Evolutionary conservation across 202 grass and related monocot species (phyloP).

Genomic region (Dendrocalamus latiflorus): DNA sequence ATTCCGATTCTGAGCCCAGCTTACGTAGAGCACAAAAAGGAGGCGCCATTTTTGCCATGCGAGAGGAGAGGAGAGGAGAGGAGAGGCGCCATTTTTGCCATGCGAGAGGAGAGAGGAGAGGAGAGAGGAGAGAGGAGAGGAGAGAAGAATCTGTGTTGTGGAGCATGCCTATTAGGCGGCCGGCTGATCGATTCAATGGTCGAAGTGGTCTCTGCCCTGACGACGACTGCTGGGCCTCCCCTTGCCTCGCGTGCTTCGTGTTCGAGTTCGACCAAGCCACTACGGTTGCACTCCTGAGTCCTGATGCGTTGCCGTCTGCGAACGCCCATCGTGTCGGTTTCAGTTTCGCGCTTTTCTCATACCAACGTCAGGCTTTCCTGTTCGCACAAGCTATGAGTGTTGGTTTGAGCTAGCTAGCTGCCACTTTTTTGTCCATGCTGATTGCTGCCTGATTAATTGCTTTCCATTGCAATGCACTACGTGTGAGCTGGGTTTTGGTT

Average conservation of each 20-base stretch:
- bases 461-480: not conserved
- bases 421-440: not conserved
- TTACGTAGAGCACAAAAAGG: not conserved
- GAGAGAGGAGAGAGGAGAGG: too few relatives aligned
- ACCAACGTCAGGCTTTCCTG: conserved; percentile 1
- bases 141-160: conserved; percentile 10
- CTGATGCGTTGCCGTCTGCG: conserved; percentile 14
- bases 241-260: not conserved
- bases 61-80: not conserved
- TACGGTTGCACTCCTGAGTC: not conserved
- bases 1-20: not conserved
- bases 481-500: not conserved
- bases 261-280: conserved; percentile 24
- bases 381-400: not conserved
- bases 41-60: not conserved
- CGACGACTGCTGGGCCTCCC: not conserved
- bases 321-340: conserved; percentile 30
- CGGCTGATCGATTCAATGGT: not conserved
- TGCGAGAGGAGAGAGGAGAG: not conserved
- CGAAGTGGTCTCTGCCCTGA: conserved; percentile 33
- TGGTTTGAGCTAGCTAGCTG: not conserved
- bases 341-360: not conserved
- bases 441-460: not conserved
- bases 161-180: conserved; percentile 27
- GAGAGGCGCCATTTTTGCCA: not conserved